These are phyloP conservation scores for Phytophthora boehmeriae DNA, from an alignment of 352 stramenopile species.

Conservation along the genomic window DNA sequence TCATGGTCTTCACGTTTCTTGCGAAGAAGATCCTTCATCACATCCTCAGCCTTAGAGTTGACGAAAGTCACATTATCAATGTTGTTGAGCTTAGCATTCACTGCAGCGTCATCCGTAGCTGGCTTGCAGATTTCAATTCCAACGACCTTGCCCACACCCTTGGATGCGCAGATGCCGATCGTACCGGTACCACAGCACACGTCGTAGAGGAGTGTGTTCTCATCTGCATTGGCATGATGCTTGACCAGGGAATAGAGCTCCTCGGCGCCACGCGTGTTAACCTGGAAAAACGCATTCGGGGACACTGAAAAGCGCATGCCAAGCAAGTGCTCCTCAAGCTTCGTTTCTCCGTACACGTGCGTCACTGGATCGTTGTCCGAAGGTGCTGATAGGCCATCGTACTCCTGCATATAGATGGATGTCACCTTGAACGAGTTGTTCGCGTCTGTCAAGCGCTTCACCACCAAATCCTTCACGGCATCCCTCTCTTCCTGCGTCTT, in stretches of 20 bases:
- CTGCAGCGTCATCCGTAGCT: slow-evolving; percentile 89
- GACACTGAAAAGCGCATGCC: slow-evolving; percentile 92
- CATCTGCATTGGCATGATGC: slow-evolving; percentile 73
- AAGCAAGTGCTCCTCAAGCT: slow-evolving; percentile 87
- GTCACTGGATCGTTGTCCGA: slow-evolving; percentile 89
- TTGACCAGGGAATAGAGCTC: slow-evolving; percentile 96
- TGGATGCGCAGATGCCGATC: slow-evolving; percentile 95
- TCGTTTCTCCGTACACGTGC: slow-evolving; percentile 68
- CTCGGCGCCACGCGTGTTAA: slow-evolving; percentile 96
- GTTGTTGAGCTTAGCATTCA: slow-evolving; percentile 87
- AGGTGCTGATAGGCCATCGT: slow-evolving; percentile 88
- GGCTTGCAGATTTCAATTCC: slow-evolving; percentile 91
- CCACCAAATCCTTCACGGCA: slow-evolving; percentile 47
- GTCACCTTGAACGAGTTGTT: slow-evolving; percentile 64
- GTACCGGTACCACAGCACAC: slow-evolving; percentile 99
- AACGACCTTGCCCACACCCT: slow-evolving; percentile 77
- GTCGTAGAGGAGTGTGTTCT: slow-evolving; percentile 94
- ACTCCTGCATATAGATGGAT: slow-evolving; percentile 94
- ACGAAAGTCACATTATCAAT: slow-evolving; percentile 91
- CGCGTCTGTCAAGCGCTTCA: slow-evolving; percentile 50
- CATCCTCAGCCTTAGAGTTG: slow-evolving; percentile 91
- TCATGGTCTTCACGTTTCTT: slow-evolving; percentile 65
- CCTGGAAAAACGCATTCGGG: slow-evolving; percentile 94
- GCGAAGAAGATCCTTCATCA: slow-evolving; percentile 84
- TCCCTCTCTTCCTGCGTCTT: slow-evolving; percentile 41